Evolutionary conservation across 2,329 filamentous ascomycete genomes (phyloP).

Genomic region (Ophiocordyceps sinensis): DNA sequence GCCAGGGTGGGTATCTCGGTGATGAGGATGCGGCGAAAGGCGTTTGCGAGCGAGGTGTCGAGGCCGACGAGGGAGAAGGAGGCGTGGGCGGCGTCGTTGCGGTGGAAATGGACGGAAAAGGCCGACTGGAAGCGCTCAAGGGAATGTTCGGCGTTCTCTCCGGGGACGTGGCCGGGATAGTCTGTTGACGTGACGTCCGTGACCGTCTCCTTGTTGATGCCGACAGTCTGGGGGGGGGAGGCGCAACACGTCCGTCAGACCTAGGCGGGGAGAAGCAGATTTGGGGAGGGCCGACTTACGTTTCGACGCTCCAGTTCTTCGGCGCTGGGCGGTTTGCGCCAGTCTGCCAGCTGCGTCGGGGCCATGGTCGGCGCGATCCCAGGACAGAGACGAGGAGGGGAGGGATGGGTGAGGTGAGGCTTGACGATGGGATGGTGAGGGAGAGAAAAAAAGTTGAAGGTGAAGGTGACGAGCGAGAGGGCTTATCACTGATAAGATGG

Average conservation of each 20-base stretch:
- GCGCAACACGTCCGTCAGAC: neutral
- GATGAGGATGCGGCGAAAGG: conserved; percentile 91
- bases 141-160: conserved; percentile 75
- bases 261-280: neutral
- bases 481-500: neutral
- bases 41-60: conserved; percentile 88
- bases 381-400: neutral
- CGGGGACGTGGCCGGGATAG: conserved; percentile 80
- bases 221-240: conserved; percentile 48
- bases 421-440: neutral
- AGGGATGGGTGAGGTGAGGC: neutral
- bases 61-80: conserved; percentile 86
- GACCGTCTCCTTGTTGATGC: conserved; percentile 81
- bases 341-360: conserved; percentile 17
- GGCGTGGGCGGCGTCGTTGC: conserved; percentile 61
- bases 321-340: conserved; percentile 25
- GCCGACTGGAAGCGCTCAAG: conserved; percentile 55
- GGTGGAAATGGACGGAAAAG: conserved; percentile 69
- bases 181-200: conserved; percentile 80
- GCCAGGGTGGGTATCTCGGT: conserved; percentile 89
- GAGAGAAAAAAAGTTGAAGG: neutral
- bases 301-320: conserved; percentile 49
- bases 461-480: neutral
- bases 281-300: conserved; percentile 22
- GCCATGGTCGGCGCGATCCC: conserved; percentile 11